Conservation (phyloP, 1,284 basidiomycete species). For the Sporisorium graminicola region DNA sequence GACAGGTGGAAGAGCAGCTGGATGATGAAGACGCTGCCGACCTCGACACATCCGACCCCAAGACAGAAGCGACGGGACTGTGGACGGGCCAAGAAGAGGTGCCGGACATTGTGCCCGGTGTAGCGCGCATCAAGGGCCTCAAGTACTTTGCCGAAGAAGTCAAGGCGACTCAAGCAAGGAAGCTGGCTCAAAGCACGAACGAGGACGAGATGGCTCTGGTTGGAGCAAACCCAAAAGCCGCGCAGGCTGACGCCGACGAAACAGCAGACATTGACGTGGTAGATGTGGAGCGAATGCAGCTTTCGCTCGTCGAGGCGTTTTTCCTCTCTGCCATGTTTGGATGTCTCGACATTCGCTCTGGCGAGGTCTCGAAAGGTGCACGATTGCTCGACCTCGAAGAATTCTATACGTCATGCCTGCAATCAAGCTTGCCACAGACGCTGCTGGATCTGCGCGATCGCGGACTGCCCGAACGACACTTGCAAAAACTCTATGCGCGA, state of each 20-base stretch:
- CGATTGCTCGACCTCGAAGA: conserved; percentile 28
- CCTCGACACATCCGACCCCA: neutral
- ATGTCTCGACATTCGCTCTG: conserved; percentile 78
- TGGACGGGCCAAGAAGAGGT: conserved; percentile 60
- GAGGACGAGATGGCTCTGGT: conserved; percentile 2
- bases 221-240: neutral
- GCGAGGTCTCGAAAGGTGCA: conserved; percentile 1
- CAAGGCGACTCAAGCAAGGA: conserved; percentile 44
- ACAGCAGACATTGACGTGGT: conserved; percentile 71
- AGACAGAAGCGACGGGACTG: conserved; percentile 8
- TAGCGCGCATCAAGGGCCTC: conserved; percentile 60
- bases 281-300: conserved; percentile 90
- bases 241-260: conserved; percentile 21
- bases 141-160: conserved; percentile 61
- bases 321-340: conserved; percentile 88
- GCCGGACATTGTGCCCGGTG: conserved; percentile 53
- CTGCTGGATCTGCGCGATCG: conserved; percentile 28
- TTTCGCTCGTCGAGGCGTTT: conserved; percentile 91
- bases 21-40: conserved; percentile 43
- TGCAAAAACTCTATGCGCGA: conserved; percentile 45
- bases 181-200: conserved; percentile 17
- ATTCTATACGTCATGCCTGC: conserved; percentile 48
- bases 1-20: conserved; percentile 52
- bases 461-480: conserved; percentile 33
- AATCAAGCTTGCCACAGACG: conserved; percentile 30